These are phyloP conservation scores for Physaria fendleri DNA, from an alignment of 345 rosid species.

Conservation along the genomic window DNA sequence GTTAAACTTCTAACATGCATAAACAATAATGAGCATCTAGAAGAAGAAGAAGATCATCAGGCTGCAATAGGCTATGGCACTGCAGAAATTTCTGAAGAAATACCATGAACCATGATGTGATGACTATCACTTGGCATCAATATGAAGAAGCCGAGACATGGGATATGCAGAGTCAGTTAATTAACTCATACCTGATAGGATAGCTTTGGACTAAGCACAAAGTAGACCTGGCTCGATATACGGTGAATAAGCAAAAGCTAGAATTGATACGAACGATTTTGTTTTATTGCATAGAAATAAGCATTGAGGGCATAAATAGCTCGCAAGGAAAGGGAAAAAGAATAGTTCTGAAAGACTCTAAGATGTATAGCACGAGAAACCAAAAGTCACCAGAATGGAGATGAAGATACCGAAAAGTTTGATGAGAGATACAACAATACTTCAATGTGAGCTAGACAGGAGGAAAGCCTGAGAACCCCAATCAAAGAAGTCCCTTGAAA, in stretches of 20 bases:
- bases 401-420: conserved; percentile 13
- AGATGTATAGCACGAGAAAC: conserved; percentile 35
- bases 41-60: conserved; percentile 5
- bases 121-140: not conserved
- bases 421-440: conserved; percentile 27
- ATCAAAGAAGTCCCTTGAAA: conserved; percentile 36
- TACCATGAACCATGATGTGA: not conserved
- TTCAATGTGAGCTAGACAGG: conserved; percentile 32
- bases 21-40: not conserved
- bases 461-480: conserved; percentile 32
- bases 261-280: conserved; percentile 9
- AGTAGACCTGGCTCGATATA: conserved; percentile 25
- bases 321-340: conserved; percentile 32
- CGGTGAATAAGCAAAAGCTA: conserved; percentile 1
- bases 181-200: conserved; percentile 6
- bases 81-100: not conserved
- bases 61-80: not conserved
- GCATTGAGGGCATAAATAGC: conserved; percentile 8
- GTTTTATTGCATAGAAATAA: conserved; percentile 21
- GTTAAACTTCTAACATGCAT: not conserved
- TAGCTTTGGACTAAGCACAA: conserved; percentile 24
- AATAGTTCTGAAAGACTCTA: conserved; percentile 46
- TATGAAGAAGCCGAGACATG: conserved; percentile 6
- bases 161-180: not conserved
- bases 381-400: conserved; percentile 30